These are phyloP conservation scores for Pseudocercospora eumusae DNA, from an alignment of 2,329 filamentous ascomycete species.

Conservation along the genomic window DNA sequence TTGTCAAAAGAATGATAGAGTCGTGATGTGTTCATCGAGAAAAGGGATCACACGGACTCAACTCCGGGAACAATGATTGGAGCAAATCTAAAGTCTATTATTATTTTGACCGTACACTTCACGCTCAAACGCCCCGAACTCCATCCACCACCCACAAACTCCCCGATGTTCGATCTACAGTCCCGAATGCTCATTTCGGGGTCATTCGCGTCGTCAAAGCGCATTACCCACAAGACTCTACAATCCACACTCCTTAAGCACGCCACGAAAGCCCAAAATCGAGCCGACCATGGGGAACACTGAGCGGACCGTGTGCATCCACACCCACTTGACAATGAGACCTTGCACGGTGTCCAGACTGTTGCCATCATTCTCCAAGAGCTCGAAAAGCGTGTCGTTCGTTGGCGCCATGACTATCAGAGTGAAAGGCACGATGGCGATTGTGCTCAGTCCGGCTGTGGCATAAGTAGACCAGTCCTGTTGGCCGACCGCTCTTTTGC, in stretches of 20 bases:
- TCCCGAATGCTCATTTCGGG: background rate
- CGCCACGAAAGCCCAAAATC: conserved; percentile 6
- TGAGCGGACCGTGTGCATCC: conserved; percentile 13
- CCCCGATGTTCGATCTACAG: background rate
- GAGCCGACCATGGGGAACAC: conserved; percentile 10
- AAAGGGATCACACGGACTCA: background rate
- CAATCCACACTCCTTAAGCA: conserved; percentile 3
- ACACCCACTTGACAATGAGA: conserved; percentile 11
- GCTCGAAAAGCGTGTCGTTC: conserved; percentile 11
- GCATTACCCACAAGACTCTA: background rate
- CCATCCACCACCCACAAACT: background rate
- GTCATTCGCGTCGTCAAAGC: background rate
- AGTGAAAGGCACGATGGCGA: conserved; percentile 16
- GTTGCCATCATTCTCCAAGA: background rate
- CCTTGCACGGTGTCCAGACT: conserved; percentile 1
- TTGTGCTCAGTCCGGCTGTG: conserved; percentile 3
- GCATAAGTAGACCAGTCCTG: conserved; percentile 3
- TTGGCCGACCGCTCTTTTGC: background rate
- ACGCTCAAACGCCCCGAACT: background rate
- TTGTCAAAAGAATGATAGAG: too few relatives aligned
- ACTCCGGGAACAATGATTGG: background rate
- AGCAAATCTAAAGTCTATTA: background rate
- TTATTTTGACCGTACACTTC: background rate
- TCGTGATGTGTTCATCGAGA: too few relatives aligned
- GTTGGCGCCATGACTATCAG: conserved; percentile 14